Evolutionary conservation across 2,329 filamentous ascomycete genomes (phyloP), one percentile per base, ranked within the genome.

Genomic region (Ophiostoma australiae): DNA sequence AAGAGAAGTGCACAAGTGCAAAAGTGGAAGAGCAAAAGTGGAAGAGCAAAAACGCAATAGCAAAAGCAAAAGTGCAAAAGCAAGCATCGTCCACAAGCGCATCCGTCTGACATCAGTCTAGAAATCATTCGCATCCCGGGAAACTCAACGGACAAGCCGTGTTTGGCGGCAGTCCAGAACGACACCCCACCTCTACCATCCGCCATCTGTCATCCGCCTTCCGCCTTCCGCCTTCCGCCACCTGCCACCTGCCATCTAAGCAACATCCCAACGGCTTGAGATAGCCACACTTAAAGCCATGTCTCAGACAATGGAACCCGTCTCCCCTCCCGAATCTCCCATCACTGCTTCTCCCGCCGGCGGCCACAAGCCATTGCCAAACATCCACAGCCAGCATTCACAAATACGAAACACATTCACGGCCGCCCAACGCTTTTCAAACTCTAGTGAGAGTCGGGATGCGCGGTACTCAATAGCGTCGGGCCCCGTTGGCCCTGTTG

Each of bases 301-400:
- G 69, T 73, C 74, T 69, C 72, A 70, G 61, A 70, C 72, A 39
- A 71, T 78, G 74, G 78, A 77, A 67, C 81, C 81, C 52, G 79
- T 80, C 35, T 83, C 81, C 39, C 82, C 82, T 72, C 82, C 81
- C 55, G 78, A 81, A 72, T 82, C 81, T 7, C 81, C 82, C 27
- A 80, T 78, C 70, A 78, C 78, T 44, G 72, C 78, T 66, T 77
- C 77, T 11, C 79, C 79, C 69, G 75, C 75, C 69, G 75, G 77
- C 71, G 73, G 76, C 65, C 77, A 76, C 68, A 77, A 77, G 72
- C 75, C 73, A 73, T 76, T 75, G 67, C 23, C 69, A 15, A 20
- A 58, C n/a, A 15, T 68, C 31, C 70, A 69, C 70, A 48, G 58
- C 39, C 69, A 68, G 10, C 67, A 69, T n/a, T 31, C 63, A 23